phyloP scores from a whole-genome alignment of 768 basidiomycete genomes.

The Obba rivulosa region DNA sequence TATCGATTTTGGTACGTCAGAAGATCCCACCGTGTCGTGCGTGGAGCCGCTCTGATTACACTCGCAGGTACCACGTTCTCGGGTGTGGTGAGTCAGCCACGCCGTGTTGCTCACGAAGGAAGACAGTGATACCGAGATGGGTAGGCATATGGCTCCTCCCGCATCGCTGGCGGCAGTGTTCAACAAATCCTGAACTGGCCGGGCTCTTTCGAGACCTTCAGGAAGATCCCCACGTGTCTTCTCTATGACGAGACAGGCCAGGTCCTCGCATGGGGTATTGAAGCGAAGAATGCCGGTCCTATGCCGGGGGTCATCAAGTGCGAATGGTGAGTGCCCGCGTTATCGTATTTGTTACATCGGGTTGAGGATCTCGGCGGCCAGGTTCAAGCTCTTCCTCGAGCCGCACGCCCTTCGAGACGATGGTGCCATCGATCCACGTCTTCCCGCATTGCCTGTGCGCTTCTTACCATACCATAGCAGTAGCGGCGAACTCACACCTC shows the following conservation, averaged over 20 bases:
- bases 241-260: conserved; percentile 71
- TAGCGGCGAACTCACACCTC: neutral
- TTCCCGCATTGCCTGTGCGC: conserved; percentile 76
- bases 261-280: conserved; percentile 80
- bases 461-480: conserved; percentile 5
- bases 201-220: conserved; percentile 78
- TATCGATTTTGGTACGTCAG: conserved; percentile 69
- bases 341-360: neutral
- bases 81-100: conserved; percentile 61
- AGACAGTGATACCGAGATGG: neutral
- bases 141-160: conserved; percentile 82
- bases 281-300: conserved; percentile 76
- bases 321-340: conserved; percentile 37
- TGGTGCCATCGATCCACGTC: conserved; percentile 63
- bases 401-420: conserved; percentile 75
- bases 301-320: conserved; percentile 58
- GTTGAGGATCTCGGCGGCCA: conserved; percentile 13
- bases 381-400: conserved; percentile 87
- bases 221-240: conserved; percentile 80
- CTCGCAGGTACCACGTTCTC: conserved; percentile 77
- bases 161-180: conserved; percentile 71
- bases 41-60: neutral
- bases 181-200: conserved; percentile 89
- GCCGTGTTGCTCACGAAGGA: neutral
- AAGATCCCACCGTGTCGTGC: neutral